Evolutionary conservation across 768 basidiomycete genomes (phyloP), one percentile per base, ranked within the genome.

Genomic region (Kwoniella bestiolae): DNA sequence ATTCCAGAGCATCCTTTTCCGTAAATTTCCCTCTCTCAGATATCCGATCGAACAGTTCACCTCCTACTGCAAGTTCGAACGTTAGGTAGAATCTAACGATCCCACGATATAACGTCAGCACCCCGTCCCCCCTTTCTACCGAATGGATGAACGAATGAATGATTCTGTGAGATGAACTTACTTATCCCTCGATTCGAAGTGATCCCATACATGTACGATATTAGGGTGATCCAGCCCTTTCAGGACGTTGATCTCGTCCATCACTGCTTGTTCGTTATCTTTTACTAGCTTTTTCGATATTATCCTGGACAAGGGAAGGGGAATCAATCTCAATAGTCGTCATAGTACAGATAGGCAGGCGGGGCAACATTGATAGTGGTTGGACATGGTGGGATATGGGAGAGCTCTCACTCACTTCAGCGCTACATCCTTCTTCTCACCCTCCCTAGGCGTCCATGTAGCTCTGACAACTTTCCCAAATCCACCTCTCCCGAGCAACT

Each of bases 211-310:
- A 84, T 87, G 73, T 61, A 94, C 94, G 69, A 97, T 91, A 74
- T 97, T 94, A 0, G 90, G 88, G 79, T 98, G 94, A 75, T 94
- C 86, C 55, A 98, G 82, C 0, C 90, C 93, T 76, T 89, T 89
- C 64, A 99, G 80, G 0, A 98, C 91, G 56, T 92, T 88, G 89
- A 98, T 95, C 83, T 99, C 96, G 49, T 79, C 86, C 88, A 91
- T 92, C 0, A 98, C 93, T 57, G 87, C 87, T 47, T 84, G 86
- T 78, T 94, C 92, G 73, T 94, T 92, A 9, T 91, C 91, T 79
- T 92, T 70, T 61, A 96, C 92, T 73, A 91, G 91, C 83, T 95
- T 94, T 86, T 97, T 98, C 5, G 90, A 85, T 62, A 99, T 96
- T 65, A 94, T 86, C 83, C 96, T 96, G 71, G 90, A 82, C 5